Base-by-base conservation (phyloP, 345 rosid species). In the Pseudoturritis turrita region DNA sequence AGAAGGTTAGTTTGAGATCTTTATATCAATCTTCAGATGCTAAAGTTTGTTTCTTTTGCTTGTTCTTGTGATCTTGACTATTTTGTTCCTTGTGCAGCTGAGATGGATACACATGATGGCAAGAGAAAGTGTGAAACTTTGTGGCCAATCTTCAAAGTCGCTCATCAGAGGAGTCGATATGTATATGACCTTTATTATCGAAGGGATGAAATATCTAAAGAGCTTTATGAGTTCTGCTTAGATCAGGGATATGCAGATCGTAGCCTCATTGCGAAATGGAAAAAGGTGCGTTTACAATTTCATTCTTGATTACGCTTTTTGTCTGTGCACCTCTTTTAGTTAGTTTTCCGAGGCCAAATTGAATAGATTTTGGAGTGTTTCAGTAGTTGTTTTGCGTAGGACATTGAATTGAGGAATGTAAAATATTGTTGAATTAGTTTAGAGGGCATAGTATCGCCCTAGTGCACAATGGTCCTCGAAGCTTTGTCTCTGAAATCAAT, bases 101-200 rank as follows among this genome's bases (percentile, higher is more conserved):
- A 88, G 71, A 84, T 75, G 54, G 97, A 92, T 74, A 67, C 92
- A 2, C 91, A 85, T 70, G 94, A 89, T 74, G 94, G 92, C 10
- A 89, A 88, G 79, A 85, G 98, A 65, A 89, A 89, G 62, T 88
- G 94, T 51, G 92, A 92, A 75, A 75, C 86, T 2, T 68, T 92
- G 35, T 89, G 96, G 94, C 89, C 94, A 47, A 89, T 86, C 35
- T 89, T 88, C 75, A 88, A 89, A 78, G 84, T 88, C 36, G 79
- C 96, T 39, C 92, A 89, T 68, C 94, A 88, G 68, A 86, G 88
- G 76, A 88, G 94, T 81, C 79, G 85, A 41, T 89, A 86, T 64
- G 74, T 91, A n/a, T 91, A 81, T 37, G 86, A 91, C 68, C 90
- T 89, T 35, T 86, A 83, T n/a, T 71, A 87, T 70, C 66, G 81